A percentile compares a stretch with the other conserved stretches of the same genome.
These are phyloP conservation scores for Fusarium solani-melongenae DNA, from an alignment of 2,329 filamentous ascomycete species.

Conservation along the genomic window DNA sequence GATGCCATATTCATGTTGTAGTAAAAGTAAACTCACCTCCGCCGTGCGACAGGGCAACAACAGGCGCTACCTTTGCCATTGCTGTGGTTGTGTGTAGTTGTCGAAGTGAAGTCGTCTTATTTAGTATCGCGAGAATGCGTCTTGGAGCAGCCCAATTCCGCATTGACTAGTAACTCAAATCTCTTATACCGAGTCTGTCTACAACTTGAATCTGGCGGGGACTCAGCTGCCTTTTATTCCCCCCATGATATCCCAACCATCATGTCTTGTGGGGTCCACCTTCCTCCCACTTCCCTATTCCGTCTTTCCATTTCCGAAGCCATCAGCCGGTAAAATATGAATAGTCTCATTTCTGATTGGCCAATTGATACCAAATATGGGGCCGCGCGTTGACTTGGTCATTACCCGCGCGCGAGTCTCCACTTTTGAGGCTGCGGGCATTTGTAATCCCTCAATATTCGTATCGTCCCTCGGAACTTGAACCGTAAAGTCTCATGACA, in stretches of 20 bases:
- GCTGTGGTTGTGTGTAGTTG: conserved; percentile 5
- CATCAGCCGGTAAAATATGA: neutral
- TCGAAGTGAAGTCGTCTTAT: neutral
- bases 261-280: conserved; percentile 32
- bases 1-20: neutral
- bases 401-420: conserved; percentile 45
- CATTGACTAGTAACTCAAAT: conserved; percentile 8
- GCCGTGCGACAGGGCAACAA: conserved; percentile 62
- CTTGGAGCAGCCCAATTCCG: conserved; percentile 16
- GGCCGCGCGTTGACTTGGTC: conserved; percentile 29
- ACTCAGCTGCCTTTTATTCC: conserved; percentile 24
- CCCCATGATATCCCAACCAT: conserved; percentile 21
- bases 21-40: conserved; percentile 51
- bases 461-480: conserved; percentile 8
- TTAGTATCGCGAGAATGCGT: conserved; percentile 7
- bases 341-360: conserved; percentile 8
- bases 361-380: neutral
- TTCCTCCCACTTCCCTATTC: conserved; percentile 15
- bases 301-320: conserved; percentile 19
- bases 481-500: neutral
- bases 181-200: neutral
- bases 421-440: conserved; percentile 5
- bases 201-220: neutral
- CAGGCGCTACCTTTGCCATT: conserved; percentile 56
- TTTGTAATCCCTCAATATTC: conserved; percentile 30